Conservation (phyloP, 1,284 basidiomycete species). For the Ustilago trichophora region DNA sequence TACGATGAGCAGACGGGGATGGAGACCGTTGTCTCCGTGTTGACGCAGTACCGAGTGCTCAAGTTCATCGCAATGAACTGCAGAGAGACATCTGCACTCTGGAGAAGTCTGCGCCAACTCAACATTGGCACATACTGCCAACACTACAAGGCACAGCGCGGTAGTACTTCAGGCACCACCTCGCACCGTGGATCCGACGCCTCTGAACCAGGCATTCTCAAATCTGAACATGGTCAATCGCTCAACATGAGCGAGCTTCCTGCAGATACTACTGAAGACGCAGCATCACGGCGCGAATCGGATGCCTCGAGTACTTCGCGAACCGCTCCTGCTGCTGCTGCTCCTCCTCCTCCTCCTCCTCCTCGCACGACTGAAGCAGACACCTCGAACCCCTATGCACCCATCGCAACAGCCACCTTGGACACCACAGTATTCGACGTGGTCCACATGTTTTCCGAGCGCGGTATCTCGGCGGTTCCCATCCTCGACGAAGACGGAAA, state of each 20-base stretch:
- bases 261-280: neutral
- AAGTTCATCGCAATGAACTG: conserved; percentile 97
- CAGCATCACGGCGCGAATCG: neutral
- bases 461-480: conserved; percentile 94
- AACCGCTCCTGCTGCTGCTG: neutral
- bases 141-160: conserved; percentile 6
- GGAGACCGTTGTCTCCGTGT: conserved; percentile 92
- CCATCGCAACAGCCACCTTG: conserved; percentile 90
- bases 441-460: conserved; percentile 97
- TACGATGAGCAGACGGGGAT: conserved; percentile 91
- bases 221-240: conserved; percentile 7
- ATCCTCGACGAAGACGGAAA: conserved; percentile 92
- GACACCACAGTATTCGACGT: conserved; percentile 95
- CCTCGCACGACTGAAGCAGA: neutral
- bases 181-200: conserved; percentile 37
- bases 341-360: too few relatives aligned
- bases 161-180: neutral
- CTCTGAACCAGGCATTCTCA: conserved; percentile 30
- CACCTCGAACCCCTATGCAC: conserved; percentile 76
- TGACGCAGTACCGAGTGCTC: conserved; percentile 96
- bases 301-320: conserved; percentile 3
- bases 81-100: conserved; percentile 65
- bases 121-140: conserved; percentile 91
- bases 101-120: conserved; percentile 82
- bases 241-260: too few relatives aligned